Conservation (phyloP, 495 filamentous ascomycete genomes). For the Penicillium angulare region DNA sequence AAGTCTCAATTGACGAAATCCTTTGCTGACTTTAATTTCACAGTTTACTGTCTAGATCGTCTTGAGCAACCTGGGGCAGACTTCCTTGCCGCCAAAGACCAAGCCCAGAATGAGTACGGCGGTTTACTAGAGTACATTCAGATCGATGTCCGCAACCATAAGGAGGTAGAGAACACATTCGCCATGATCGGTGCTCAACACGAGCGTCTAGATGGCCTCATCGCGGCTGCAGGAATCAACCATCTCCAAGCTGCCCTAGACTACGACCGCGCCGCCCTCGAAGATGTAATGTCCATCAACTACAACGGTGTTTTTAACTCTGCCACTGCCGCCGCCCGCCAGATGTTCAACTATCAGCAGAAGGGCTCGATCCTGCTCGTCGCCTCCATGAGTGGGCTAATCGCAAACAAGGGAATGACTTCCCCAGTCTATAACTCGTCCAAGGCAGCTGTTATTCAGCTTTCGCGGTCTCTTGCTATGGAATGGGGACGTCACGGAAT, state of each 20-base stretch:
- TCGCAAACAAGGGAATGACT: slow-evolving; percentile 73
- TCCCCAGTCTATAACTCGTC: slow-evolving; percentile 67
- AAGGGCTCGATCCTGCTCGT: slow-evolving; percentile 71
- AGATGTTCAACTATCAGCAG: slow-evolving; percentile 64
- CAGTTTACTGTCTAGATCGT: slow-evolving; percentile 66
- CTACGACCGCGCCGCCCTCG: slow-evolving; percentile 60
- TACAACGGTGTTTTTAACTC: slow-evolving; percentile 76
- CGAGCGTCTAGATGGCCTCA: slow-evolving; percentile 66
- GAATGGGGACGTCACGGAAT: slow-evolving; percentile 70
- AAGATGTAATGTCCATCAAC: slow-evolving; percentile 71
- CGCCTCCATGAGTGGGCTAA: slow-evolving; percentile 75
- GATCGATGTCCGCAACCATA: slow-evolving; percentile 62
- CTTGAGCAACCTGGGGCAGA: slow-evolving; percentile 48
- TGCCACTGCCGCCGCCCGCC: slow-evolving; percentile 69
- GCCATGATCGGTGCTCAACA: slow-evolving; percentile 52
- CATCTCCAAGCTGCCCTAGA: slow-evolving; percentile 69
- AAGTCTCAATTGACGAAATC: neutral
- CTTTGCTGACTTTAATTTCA: neutral
- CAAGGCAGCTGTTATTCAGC: slow-evolving; percentile 68
- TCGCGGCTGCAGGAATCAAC: slow-evolving; percentile 80
- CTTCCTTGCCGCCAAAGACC: slow-evolving; percentile 48
- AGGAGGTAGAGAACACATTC: slow-evolving; percentile 52
- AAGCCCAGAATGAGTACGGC: slow-evolving; percentile 47
- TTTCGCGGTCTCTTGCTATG: slow-evolving; percentile 64
- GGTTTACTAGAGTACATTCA: slow-evolving; percentile 60